phyloP scores from a whole-genome alignment of 2,329 filamentous ascomycete species.

The Trichoderma pleuroti region DNA sequence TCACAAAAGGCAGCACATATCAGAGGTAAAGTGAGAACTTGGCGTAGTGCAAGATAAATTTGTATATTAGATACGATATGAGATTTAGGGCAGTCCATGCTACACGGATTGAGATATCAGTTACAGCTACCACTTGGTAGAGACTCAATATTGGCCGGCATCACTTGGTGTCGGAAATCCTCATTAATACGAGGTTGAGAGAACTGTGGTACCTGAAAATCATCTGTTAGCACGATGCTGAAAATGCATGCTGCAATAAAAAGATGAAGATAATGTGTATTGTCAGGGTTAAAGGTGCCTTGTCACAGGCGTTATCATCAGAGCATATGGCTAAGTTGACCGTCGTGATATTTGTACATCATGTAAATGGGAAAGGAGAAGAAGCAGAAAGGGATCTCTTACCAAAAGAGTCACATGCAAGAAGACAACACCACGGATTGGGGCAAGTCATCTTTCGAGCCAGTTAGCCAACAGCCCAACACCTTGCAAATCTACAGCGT shows the following conservation, averaged over 20 bases:
- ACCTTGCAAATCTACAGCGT: constrained; percentile 19
- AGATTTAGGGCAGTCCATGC: neutral
- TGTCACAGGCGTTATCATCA: constrained; percentile 47
- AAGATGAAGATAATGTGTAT: neutral
- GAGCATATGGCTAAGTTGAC: constrained; percentile 48
- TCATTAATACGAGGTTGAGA: neutral
- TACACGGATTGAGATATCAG: neutral
- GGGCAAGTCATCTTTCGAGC: neutral
- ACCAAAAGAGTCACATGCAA: constrained; percentile 22
- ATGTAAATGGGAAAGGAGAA: constrained; percentile 27
- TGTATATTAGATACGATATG: neutral
- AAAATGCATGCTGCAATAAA: neutral
- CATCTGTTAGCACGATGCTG: constrained; percentile 8
- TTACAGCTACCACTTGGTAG: neutral
- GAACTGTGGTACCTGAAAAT: neutral
- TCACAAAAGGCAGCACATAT: neutral
- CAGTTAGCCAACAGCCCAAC: constrained; percentile 26
- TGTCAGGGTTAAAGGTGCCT: constrained; percentile 34
- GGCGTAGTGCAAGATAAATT: neutral
- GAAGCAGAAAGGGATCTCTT: constrained; percentile 24
- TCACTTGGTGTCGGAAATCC: neutral
- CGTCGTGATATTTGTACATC: constrained; percentile 47
- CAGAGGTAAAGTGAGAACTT: neutral
- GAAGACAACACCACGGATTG: neutral
- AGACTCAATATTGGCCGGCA: neutral